Evolutionary conservation across 768 basidiomycete genomes (phyloP).

Genomic region (Phallus indusiatus): DNA sequence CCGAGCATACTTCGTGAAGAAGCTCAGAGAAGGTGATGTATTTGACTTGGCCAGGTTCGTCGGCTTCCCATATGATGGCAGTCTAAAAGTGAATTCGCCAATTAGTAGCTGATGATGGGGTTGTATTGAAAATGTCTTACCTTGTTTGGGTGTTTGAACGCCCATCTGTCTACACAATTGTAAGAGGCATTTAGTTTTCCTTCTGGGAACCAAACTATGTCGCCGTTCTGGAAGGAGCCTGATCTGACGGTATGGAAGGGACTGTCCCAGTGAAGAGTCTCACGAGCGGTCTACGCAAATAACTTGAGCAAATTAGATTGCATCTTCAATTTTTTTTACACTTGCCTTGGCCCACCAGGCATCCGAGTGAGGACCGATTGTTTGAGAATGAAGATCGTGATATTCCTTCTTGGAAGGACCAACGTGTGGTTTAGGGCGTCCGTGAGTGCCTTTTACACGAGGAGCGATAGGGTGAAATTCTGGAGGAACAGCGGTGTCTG

Average conservation of each 20-base stretch:
- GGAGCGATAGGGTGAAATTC: conserved; percentile 66
- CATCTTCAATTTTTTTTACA: neutral
- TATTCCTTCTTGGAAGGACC: conserved; percentile 76
- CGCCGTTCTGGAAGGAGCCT: conserved; percentile 76
- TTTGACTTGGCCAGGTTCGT: conserved; percentile 77
- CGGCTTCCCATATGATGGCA: conserved; percentile 97
- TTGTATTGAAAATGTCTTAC: conserved; percentile 23
- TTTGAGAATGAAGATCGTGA: conserved; percentile 51
- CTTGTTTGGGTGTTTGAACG: conserved; percentile 79
- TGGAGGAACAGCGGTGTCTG: conserved; percentile 15
- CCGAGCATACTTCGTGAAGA: conserved; percentile 75
- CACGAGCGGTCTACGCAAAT: conserved; percentile 40
- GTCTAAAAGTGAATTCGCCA: conserved; percentile 34
- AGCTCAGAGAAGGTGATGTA: conserved; percentile 78
- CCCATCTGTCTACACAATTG: conserved; percentile 98
- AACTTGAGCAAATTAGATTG: neutral
- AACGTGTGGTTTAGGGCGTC: conserved; percentile 62
- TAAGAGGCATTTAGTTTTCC: conserved; percentile 88
- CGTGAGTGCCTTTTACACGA: conserved; percentile 46
- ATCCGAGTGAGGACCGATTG: conserved; percentile 70
- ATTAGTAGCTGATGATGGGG: neutral
- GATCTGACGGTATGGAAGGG: conserved; percentile 82
- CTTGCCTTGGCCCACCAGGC: conserved; percentile 81
- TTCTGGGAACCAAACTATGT: conserved; percentile 95
- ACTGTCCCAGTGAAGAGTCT: conserved; percentile 77